Evolutionary conservation across 2,329 filamentous ascomycete genomes (phyloP), one percentile per base, ranked within the genome.

Genomic region (Metarhizium humberi): DNA sequence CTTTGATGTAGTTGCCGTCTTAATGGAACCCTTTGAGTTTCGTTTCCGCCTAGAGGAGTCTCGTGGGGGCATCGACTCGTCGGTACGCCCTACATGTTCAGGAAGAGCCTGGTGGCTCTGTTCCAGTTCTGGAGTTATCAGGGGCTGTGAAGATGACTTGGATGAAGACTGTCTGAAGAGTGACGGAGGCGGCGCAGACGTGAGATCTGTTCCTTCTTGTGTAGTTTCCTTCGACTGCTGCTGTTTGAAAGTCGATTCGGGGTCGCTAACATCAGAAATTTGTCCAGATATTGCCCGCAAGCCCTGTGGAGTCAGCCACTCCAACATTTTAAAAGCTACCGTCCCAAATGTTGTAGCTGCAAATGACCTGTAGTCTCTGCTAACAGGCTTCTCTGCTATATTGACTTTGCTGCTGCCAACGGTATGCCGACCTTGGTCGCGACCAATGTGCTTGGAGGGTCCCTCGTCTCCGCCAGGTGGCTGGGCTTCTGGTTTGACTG

Each of bases 291-390:
- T 75, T 10, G 73, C 71, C 20, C 76, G 74, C 4, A 83, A 65
- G n/a, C 75, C 78, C 54, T 75, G 75, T 0, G 82, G 82, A 1
- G 82, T 83, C n/a, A 87, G 70, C 84, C 83, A 87, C 65, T 87
- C 84, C 3, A 87, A 63, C 82, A 87, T 87, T 62, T 84, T 86
- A 67, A 87, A 84, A 11, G 85, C 79, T 11, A 80, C 79, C 0
- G 84, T 85, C 6, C 78, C 82, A 61, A 87, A 86, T 7, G 86
- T 71, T 59, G 84, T 84, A 6, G 80, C 80, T 7, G 81, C 78
- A 62, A 84, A 82, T 0, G 81, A 84, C 6, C 81, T 73, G 60
- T 84, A 77, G 58, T 84, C 81, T 57, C 79, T 81, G 60, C 69
- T 78, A 11, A 71, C 64, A 1, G 75, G 72, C 43, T 73, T 71